Percentiles rank a stretch among this genome's conserved stretches.
These are phyloP conservation scores for Pyrenopolyporus hunteri DNA, from an alignment of 495 filamentous ascomycete genomes.

Conservation along the genomic window DNA sequence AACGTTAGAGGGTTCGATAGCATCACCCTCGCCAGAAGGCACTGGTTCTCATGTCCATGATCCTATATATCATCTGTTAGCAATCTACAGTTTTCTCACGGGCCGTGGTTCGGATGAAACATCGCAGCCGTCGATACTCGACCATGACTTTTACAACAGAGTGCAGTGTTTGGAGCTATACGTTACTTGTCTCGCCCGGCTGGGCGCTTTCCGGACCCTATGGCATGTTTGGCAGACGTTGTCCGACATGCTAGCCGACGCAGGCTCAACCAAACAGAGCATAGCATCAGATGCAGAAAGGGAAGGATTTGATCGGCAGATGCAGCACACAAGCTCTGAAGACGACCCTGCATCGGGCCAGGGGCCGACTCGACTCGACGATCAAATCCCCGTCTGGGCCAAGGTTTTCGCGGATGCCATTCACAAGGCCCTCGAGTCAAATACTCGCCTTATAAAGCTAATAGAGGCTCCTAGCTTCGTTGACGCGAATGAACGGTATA, in stretches of 20 bases:
- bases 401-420: conserved; percentile 16
- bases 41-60: not conserved
- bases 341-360: too few species aligned
- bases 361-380: too few species aligned
- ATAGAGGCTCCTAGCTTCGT: conserved; percentile 5
- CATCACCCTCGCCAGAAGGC: not conserved
- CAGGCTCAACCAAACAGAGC: too few species aligned
- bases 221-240: conserved; percentile 30
- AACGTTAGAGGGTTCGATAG: not conserved
- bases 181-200: conserved; percentile 28
- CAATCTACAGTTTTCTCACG: conserved; percentile 16
- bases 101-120: not conserved
- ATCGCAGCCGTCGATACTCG: conserved; percentile 1
- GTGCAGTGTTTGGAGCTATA: conserved; percentile 6
- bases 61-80: conserved; percentile 8
- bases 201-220: conserved; percentile 39
- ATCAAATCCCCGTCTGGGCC: not conserved
- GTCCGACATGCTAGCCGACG: too few species aligned
- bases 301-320: too few species aligned
- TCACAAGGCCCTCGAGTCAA: not conserved
- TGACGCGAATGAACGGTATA: not conserved
- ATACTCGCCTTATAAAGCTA: not conserved
- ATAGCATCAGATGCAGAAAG: too few species aligned
- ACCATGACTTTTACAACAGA: not conserved
- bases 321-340: too few species aligned